Percentiles rank a stretch among this genome's conserved stretches.
phyloP scores from a whole-genome alignment of 2,329 filamentous ascomycete genomes.

The Ceratocystis huliohia region DNA sequence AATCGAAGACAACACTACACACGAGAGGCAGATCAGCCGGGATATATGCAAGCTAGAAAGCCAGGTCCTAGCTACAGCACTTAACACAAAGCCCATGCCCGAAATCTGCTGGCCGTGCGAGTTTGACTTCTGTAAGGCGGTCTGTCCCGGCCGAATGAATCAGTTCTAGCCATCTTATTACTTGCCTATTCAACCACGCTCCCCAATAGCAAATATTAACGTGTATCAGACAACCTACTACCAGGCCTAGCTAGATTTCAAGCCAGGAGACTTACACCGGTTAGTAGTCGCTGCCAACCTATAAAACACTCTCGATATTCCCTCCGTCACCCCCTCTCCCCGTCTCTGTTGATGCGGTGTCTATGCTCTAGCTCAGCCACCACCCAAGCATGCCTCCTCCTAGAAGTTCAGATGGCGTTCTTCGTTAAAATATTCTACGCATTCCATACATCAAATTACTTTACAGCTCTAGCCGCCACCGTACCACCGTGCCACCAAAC shows the following conservation, averaged over 20 bases:
- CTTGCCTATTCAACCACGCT: too few species aligned
- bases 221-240: too few species aligned
- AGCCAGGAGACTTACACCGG: too few species aligned
- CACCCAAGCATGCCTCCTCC: not conserved
- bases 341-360: too few species aligned
- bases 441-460: not conserved
- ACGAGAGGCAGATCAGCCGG: not conserved
- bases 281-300: too few species aligned
- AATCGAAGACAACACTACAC: not conserved
- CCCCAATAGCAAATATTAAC: too few species aligned
- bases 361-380: not conserved
- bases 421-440: not conserved
- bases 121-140: not conserved
- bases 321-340: too few species aligned
- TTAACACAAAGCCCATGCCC: not conserved
- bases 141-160: not conserved
- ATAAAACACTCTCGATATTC: too few species aligned
- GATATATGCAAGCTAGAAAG: not conserved
- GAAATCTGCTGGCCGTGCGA: not conserved
- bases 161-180: not conserved
- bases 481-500: not conserved
- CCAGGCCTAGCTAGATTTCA: too few species aligned
- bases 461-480: not conserved
- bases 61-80: too few species aligned
- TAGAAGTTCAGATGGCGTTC: not conserved